Evolutionary conservation across 2,329 filamentous ascomycete genomes (phyloP).

Genomic region (Chaetomiaceae sp.): DNA sequence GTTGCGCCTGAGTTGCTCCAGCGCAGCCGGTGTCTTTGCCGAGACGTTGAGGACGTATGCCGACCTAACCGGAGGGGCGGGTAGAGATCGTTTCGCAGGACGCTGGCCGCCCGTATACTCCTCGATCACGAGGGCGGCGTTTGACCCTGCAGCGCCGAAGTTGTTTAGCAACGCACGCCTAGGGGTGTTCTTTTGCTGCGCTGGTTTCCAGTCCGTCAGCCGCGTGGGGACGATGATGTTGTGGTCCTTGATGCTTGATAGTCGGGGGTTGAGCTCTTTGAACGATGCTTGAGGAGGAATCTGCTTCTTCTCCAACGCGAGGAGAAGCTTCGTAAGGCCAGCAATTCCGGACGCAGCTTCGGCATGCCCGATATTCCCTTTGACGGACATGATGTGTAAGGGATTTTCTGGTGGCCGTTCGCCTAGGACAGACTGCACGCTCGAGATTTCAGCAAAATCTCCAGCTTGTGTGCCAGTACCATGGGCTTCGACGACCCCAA

Average conservation of each 20-base stretch:
- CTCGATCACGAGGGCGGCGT: background rate
- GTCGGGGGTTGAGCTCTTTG: slow-evolving; percentile 29
- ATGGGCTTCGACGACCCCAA: slow-evolving; percentile 39
- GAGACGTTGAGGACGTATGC: background rate
- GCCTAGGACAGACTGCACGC: background rate
- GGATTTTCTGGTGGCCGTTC: background rate
- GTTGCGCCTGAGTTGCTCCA: background rate
- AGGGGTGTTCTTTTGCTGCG: no score
- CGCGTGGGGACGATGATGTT: no score
- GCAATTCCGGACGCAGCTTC: slow-evolving; percentile 33
- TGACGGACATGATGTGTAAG: slow-evolving; percentile 31
- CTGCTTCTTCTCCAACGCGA: slow-evolving; percentile 27
- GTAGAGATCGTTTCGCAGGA: no score
- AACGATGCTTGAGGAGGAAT: slow-evolving; percentile 36
- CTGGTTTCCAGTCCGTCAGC: no score
- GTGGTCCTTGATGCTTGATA: no score
- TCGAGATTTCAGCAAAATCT: slow-evolving; percentile 31
- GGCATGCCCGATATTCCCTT: slow-evolving; percentile 34
- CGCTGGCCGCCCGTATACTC: background rate
- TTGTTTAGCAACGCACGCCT: background rate
- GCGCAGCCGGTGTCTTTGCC: background rate
- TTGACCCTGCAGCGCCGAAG: background rate
- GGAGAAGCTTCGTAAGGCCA: slow-evolving; percentile 32
- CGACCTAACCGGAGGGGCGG: background rate
- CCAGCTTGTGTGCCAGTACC: slow-evolving; percentile 34